Percentiles rank a stretch among this genome's conserved stretches.
Evolutionary conservation across 495 filamentous ascomycete species (phyloP).

Genomic region (Penicillium diatomitis): DNA sequence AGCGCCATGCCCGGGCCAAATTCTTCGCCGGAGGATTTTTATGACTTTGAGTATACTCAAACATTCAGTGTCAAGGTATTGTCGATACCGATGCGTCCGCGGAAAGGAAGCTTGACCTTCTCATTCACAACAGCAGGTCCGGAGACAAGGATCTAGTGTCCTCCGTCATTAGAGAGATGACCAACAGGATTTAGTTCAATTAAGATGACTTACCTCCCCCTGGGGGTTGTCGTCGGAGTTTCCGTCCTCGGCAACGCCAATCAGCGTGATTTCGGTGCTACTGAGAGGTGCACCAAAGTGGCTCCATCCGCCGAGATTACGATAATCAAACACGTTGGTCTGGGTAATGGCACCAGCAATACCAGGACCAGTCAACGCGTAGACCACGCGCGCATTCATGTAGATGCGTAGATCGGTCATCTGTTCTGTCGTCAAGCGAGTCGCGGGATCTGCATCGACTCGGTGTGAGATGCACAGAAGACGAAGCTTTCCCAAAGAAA

Average conservation of each 20-base stretch:
- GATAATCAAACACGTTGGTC: conserved; percentile 81
- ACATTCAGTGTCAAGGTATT: conserved; percentile 29
- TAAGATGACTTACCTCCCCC: conserved; percentile 48
- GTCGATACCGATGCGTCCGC: conserved; percentile 30
- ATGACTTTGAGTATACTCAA: not conserved
- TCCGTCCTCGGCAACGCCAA: conserved; percentile 44
- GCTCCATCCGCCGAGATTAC: conserved; percentile 44
- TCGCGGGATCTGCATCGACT: conserved; percentile 21
- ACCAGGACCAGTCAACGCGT: conserved; percentile 70
- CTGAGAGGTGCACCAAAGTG: conserved; percentile 83
- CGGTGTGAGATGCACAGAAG: conserved; percentile 34
- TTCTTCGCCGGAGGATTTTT: too few relatives aligned
- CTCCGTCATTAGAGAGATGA: too few relatives aligned
- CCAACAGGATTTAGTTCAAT: not conserved
- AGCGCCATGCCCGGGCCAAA: too few relatives aligned
- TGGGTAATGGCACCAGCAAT: conserved; percentile 81
- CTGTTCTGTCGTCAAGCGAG: conserved; percentile 50
- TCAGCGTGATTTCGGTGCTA: conserved; percentile 67
- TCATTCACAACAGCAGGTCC: conserved; percentile 33
- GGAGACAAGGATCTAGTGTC: conserved; percentile 25
- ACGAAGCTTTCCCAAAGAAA: conserved; percentile 63
- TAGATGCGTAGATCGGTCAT: conserved; percentile 73
- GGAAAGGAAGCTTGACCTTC: conserved; percentile 19
- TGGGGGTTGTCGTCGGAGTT: conserved; percentile 42
- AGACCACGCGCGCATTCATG: conserved; percentile 71